Evolutionary conservation across 2,329 filamentous ascomycete genomes (phyloP).

Genomic region (Chaetomium olivaceum): DNA sequence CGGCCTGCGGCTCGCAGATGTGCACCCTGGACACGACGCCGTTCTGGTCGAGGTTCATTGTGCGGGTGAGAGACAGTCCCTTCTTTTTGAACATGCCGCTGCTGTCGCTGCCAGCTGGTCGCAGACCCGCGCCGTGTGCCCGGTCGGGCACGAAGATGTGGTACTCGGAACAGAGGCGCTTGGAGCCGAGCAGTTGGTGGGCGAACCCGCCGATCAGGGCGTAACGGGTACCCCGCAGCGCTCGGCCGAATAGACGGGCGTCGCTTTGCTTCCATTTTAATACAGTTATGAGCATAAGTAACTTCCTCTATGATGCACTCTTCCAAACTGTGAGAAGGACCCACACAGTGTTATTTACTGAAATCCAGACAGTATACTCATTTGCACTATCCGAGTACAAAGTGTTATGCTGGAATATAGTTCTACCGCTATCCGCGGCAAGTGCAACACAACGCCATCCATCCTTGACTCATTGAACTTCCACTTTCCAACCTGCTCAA

Average conservation of each 20-base stretch:
- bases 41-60: not conserved
- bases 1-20: not conserved
- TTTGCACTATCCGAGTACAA: no score
- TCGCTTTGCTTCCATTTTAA: not conserved
- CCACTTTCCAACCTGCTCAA: no score
- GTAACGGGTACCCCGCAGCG: not conserved
- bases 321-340: no score
- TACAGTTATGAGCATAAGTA: no score
- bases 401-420: no score
- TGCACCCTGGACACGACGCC: not conserved
- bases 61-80: no score
- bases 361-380: no score
- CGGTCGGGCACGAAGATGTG: not conserved
- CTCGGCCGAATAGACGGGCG: not conserved
- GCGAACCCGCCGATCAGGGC: not conserved
- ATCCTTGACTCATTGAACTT: no score
- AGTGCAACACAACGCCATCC: no score
- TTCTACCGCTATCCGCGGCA: no score
- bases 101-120: not conserved
- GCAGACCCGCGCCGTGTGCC: not conserved
- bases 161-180: not conserved
- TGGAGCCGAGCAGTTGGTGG: not conserved
- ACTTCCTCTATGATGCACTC: no score
- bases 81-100: not conserved
- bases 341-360: no score